Evolutionary conservation across 768 basidiomycete genomes (phyloP).

Genomic region (Hortiboletus flavorubellus): DNA sequence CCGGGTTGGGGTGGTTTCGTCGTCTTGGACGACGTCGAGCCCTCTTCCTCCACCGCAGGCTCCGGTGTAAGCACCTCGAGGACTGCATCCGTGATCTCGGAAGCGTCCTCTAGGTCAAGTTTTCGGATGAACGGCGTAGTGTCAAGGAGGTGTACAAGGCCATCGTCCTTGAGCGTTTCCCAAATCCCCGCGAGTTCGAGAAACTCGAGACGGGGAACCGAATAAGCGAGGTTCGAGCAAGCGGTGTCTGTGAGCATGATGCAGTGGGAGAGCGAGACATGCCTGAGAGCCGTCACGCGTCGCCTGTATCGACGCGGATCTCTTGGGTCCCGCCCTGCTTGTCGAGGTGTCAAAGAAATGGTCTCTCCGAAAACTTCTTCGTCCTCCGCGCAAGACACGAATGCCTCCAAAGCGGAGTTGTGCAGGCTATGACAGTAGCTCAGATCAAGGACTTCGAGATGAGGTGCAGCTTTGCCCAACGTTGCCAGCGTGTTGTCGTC

Average conservation of each 20-base stretch:
- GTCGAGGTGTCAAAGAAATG: constrained; percentile 53
- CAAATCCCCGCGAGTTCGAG: constrained; percentile 81
- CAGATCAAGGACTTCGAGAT: constrained; percentile 76
- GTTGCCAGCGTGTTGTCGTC: constrained; percentile 59
- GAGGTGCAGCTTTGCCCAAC: constrained; percentile 65
- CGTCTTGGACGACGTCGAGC: constrained; percentile 6
- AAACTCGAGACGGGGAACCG: constrained; percentile 68
- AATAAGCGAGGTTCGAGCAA: constrained; percentile 67
- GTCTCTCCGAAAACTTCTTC: constrained; percentile 33
- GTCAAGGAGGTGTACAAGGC: constrained; percentile 65
- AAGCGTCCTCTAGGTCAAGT: constrained; percentile 85
- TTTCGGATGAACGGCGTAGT: constrained; percentile 69
- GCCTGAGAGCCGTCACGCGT: constrained; percentile 65
- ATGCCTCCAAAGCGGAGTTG: constrained; percentile 72
- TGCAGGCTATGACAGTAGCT: constrained; percentile 69
- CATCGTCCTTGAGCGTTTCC: constrained; percentile 62
- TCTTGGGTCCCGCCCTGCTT: constrained; percentile 59
- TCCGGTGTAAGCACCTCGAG: constrained; percentile 60
- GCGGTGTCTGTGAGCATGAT: constrained; percentile 68
- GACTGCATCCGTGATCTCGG: constrained; percentile 69
- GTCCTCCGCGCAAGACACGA: constrained; percentile 51
- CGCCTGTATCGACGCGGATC: constrained; percentile 49
- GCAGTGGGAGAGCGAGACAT: constrained; percentile 72
- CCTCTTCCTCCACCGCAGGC: constrained; percentile 2
- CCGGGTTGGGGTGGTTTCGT: constrained; percentile 46